Percentiles rank a stretch among this genome's conserved stretches.
phyloP scores from a whole-genome alignment of 306 rosid species.

The Quercus dentata region DNA sequence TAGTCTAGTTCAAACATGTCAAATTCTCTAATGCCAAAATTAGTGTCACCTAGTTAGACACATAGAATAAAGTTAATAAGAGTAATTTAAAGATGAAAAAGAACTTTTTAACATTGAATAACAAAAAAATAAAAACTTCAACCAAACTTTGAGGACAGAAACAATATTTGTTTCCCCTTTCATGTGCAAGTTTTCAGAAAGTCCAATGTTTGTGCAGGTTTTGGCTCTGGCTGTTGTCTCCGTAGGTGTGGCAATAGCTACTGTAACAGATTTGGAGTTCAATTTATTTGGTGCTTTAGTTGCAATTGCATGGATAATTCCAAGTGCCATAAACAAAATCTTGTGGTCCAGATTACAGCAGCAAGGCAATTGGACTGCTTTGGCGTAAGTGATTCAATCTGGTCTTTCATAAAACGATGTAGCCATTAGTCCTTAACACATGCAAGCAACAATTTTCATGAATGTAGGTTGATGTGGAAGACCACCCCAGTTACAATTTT shows the following conservation, averaged over 20 bases:
- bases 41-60: no score
- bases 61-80: no score
- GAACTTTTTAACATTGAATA: no score
- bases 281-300: slow-evolving; percentile 69
- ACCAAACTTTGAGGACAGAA: no score
- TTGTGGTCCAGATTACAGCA: slow-evolving; percentile 88
- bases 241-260: slow-evolving; percentile 81
- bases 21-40: no score
- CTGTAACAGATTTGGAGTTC: slow-evolving; percentile 89
- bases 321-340: slow-evolving; percentile 86
- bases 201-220: slow-evolving; percentile 47
- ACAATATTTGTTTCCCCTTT: not conserved
- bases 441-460: not conserved
- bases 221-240: slow-evolving; percentile 69
- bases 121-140: no score
- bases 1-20: no score
- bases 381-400: slow-evolving; percentile 53
- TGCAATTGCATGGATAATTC: slow-evolving; percentile 76
- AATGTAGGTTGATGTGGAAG: slow-evolving; percentile 88
- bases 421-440: not conserved
- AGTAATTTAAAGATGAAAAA: no score
- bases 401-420: slow-evolving; percentile 1
- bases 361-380: slow-evolving; percentile 85
- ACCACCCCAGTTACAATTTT: slow-evolving; percentile 78
- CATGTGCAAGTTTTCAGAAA: not conserved